phyloP scores from a whole-genome alignment of 2,329 filamentous ascomycete genomes.

The Neonectria hederae region DNA sequence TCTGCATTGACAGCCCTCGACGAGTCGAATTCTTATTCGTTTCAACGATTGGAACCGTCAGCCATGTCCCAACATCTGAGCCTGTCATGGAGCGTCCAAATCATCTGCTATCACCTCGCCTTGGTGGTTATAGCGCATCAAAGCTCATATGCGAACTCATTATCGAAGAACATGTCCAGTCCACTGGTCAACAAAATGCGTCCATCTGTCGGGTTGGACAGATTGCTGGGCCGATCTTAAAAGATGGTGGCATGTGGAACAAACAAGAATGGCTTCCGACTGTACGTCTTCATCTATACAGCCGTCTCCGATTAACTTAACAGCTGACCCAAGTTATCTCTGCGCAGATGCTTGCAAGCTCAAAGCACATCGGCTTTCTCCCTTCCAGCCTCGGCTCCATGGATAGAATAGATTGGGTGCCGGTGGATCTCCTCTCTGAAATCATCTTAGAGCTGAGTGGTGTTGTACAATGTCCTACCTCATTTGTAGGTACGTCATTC shows the following conservation, averaged over 20 bases:
- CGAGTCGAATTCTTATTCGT: background rate
- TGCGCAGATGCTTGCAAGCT: background rate
- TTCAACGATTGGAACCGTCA: background rate
- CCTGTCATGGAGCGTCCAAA: background rate
- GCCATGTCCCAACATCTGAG: background rate
- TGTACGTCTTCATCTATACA: background rate
- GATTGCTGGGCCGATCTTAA: background rate
- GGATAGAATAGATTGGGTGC: background rate
- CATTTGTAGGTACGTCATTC: no score
- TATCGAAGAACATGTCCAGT: background rate
- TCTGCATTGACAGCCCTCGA: background rate
- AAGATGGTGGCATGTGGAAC: background rate
- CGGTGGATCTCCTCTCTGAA: background rate
- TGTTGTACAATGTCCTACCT: background rate
- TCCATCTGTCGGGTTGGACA: background rate
- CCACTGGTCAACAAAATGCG: background rate
- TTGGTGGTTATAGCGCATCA: background rate
- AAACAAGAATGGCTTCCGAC: background rate
- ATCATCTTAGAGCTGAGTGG: background rate
- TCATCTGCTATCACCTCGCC: background rate
- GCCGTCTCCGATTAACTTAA: background rate
- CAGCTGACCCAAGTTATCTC: background rate
- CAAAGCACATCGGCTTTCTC: background rate
- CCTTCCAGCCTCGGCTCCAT: background rate
- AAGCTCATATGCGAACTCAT: background rate